Evolutionary conservation across 2,329 filamentous ascomycete species (phyloP), one percentile per base, ranked within the genome.

Genomic region (Fusarium pseudograminearum): DNA sequence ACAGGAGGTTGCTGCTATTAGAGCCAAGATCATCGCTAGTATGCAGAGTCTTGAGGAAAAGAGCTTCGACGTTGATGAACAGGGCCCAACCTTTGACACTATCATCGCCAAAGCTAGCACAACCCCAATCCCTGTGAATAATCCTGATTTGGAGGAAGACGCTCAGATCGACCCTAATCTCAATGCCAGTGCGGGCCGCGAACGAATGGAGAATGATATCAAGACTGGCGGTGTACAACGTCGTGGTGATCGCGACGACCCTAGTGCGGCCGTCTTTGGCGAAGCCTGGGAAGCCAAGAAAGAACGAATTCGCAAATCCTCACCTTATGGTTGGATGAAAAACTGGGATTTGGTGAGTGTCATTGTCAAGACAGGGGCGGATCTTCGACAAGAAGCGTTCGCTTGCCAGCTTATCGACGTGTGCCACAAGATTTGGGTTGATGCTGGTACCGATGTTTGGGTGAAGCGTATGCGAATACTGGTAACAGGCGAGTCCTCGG

Each of bases 11-110:
- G 93, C 92, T 20, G 91, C 92, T 10, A 96, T 96, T 77, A 87
- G 93, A 72, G 90, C 92, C 41, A 94, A 93, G 80, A 96, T 96
- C 69, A 96, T 96, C 73, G 93, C 93, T 4, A 95, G 92, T 78
- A 96, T 96, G 93, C 93, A 96, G 78, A 93, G 87, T 70, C 81
- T 96, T 11, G 93, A 96, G 78, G 93, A 96, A 78, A 91, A 95
- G 77, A 94, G 90, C 76, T 96, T 96, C 73, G 89, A 93, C 51
- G 81, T 88, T 4, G 91, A 94, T 67, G 91, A 94, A 51, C 86
- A 89, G 62, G 86, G 88, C 0, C 91, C 92, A 20, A 94, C 90
- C 0, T 95, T 96, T 71, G 93, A 95, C 72, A 89, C 88, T 60
- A 95, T 96, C 75, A 93, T 96, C 80, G 91, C 91, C 26, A 91